Evolutionary conservation across 805 yeast genomes (phyloP).

Genomic region (Ogataea methanolica): DNA sequence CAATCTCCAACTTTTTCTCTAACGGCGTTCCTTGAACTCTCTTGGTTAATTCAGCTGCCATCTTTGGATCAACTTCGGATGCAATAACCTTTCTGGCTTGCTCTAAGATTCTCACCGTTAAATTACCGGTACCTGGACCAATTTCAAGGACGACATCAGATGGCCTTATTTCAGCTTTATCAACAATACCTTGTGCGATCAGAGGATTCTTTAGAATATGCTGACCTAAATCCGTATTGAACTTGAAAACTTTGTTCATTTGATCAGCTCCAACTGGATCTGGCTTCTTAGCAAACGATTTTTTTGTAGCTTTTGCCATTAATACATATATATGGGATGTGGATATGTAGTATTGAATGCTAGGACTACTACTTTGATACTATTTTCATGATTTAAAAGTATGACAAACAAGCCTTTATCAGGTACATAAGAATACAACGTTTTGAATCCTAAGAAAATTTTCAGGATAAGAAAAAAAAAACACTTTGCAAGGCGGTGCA

Average conservation of each 20-base stretch:
- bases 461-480: neutral
- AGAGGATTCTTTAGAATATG: constrained; percentile 94
- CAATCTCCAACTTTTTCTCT: constrained; percentile 84
- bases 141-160: constrained; percentile 92
- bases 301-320: constrained; percentile 64
- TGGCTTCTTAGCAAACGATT: constrained; percentile 51
- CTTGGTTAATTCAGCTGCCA: constrained; percentile 98
- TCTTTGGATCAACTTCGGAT: constrained; percentile 98
- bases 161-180: constrained; percentile 89
- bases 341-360: too few relatives aligned
- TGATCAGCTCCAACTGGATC: constrained; percentile 63
- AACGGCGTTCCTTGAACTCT: constrained; percentile 97
- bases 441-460: too few relatives aligned
- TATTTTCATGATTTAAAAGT: too few relatives aligned
- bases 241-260: constrained; percentile 83
- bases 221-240: constrained; percentile 95
- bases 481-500: neutral
- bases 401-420: too few relatives aligned
- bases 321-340: neutral
- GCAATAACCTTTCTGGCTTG: constrained; percentile 94
- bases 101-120: constrained; percentile 88
- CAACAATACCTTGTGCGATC: constrained; percentile 97
- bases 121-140: constrained; percentile 99
- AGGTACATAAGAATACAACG: too few relatives aligned
- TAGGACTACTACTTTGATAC: too few relatives aligned